Conservation (phyloP, 176 grass and related monocot species). For the Cenchrus fungigraminus region DNA sequence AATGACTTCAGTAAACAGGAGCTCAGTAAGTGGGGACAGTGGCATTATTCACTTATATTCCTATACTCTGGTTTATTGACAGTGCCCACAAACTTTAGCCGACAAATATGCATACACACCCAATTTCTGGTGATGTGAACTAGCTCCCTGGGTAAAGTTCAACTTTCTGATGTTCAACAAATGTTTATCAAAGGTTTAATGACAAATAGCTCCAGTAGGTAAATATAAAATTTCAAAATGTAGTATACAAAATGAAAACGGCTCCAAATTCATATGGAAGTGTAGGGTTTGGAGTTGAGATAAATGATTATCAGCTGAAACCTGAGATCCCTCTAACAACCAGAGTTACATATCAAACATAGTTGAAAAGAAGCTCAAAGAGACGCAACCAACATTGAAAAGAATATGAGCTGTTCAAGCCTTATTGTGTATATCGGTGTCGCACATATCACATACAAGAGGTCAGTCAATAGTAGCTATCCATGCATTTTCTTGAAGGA, state of each 20-base stretch:
- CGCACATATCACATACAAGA: not conserved
- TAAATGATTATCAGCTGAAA: not conserved
- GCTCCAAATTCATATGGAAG: not conserved
- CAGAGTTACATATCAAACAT: not conserved
- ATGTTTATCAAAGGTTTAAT: not conserved
- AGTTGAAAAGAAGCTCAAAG: not conserved
- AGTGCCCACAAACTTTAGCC: not conserved
- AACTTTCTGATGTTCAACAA: not conserved
- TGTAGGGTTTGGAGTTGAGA: not conserved
- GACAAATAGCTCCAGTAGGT: constrained; percentile 3
- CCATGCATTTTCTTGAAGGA: not conserved
- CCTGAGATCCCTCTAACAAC: not conserved
- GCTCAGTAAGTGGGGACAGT: no score
- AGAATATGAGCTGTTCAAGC: not conserved
- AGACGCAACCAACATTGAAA: not conserved
- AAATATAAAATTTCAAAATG: not conserved
- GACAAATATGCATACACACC: not conserved
- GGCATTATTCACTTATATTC: not conserved
- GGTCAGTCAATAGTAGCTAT: not conserved
- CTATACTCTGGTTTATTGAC: not conserved
- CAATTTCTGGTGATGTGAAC: not conserved
- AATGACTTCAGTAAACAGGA: no score
- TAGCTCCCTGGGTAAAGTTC: not conserved
- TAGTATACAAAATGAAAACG: not conserved
- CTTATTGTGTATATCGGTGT: not conserved